Conservation (phyloP, 371 early-diverging fungal genomes). For the Vairimorpha necatrix region DNA sequence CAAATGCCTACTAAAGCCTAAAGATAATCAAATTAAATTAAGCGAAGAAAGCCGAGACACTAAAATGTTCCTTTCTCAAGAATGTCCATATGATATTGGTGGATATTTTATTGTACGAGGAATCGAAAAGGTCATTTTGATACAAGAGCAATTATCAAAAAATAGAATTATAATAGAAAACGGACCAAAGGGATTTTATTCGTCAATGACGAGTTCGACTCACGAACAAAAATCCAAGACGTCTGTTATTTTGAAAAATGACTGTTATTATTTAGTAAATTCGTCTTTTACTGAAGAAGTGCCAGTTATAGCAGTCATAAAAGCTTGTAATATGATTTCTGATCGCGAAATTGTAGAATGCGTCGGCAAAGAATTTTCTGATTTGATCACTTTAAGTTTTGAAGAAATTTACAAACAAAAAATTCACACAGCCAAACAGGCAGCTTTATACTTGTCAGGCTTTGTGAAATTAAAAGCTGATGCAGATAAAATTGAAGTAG, state of each 20-base stretch:
- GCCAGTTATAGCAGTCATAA: slow-evolving; percentile 69
- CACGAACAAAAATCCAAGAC: slow-evolving; percentile 95
- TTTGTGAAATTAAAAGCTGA: slow-evolving; percentile 44
- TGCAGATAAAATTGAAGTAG: slow-evolving; percentile 71
- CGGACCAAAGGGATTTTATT: slow-evolving; percentile 77
- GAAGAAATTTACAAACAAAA: slow-evolving; percentile 73
- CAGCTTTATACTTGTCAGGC: slow-evolving; percentile 39
- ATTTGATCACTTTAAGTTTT: slow-evolving; percentile 76
- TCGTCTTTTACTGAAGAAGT: slow-evolving; percentile 82
- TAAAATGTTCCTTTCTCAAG: slow-evolving; percentile 68
- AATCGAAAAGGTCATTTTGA: slow-evolving; percentile 93
- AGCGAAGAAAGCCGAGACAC: background rate
- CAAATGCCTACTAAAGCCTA: slow-evolving; percentile 71
- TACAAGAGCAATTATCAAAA: slow-evolving; percentile 99
- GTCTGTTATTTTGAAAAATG: slow-evolving; percentile 71
- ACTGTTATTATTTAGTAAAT: slow-evolving; percentile 78
- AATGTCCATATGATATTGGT: slow-evolving; percentile 96
- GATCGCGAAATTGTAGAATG: slow-evolving; percentile 90
- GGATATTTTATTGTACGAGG: slow-evolving; percentile 98
- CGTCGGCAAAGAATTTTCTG: slow-evolving; percentile 74
- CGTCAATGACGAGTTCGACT: slow-evolving; percentile 79
- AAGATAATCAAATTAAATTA: slow-evolving; percentile 5
- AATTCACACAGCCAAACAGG: slow-evolving; percentile 77
- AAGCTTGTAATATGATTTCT: slow-evolving; percentile 73
- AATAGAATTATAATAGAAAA: slow-evolving; percentile 96